Base-by-base conservation (phyloP, 2,329 filamentous ascomycete species). In the Sporothrix protearum region DNA sequence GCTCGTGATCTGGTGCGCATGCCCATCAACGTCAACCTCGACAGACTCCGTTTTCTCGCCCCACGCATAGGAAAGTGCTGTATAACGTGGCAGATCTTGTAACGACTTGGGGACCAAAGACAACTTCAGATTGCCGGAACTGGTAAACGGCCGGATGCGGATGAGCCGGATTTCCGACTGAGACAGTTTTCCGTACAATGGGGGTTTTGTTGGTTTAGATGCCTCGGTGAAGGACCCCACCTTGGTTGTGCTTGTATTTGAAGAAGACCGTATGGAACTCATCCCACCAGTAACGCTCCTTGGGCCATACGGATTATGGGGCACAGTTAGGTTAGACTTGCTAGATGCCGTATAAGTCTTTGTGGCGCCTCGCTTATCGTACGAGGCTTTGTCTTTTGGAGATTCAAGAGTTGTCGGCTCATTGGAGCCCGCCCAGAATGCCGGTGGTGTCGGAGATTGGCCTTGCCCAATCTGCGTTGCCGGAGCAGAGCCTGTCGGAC, bases 31-130 rank as follows among this genome's bases (percentile, higher is more conserved):
- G 12, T 57, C 33, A 7, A 39, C n/a, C 2, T 68, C 49, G 33
- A 57, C 49, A 28, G 12, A 25, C 16, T 22, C 49, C 5, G 22
- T 68, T n/a, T 39, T 39, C 3, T 59, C 22, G 1, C 68, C 68
- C 68, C 68, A 69, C 2, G 68, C 53, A 12, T 69, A 69, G 8
- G 68, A 69, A 22, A 69, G 53, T 10, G 68, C 68, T 19, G 42
- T 47, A 16, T 69, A 69, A 7, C 8, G 30, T 6, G 55, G 55
- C 55, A 28, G 55, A 14, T 25, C 36, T 7, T 59, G 55, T 5
- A 59, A 28, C 7, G 55, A 36, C 14, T 10, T 59, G 30, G 25
- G 28, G 55, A 30, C 25, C 25, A 59, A 9, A 16, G 55, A 33
- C 55, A 59, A 8, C 16, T 59, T 36, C 55, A 59, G 9, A 33